Evolutionary conservation across 495 filamentous ascomycete species (phyloP).

Genomic region (Lindgomyces ingoldianus): DNA sequence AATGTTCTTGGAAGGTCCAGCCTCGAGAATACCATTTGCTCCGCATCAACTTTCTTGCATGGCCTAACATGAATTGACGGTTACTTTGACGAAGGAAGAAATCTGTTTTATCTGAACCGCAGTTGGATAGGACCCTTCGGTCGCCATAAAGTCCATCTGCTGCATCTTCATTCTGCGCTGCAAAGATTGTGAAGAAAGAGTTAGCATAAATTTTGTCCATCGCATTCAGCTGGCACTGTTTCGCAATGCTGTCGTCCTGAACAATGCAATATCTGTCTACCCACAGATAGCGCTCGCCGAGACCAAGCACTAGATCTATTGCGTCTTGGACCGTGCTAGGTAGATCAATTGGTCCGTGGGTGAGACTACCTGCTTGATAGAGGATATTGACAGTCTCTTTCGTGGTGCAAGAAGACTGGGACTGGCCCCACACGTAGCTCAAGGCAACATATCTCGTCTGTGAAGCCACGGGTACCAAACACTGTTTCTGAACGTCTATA

Average conservation of each 20-base stretch:
- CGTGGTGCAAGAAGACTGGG: not conserved
- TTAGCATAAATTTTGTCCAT: slow-evolving; percentile 16
- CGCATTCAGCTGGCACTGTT: slow-evolving; percentile 4
- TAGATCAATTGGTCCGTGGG: not conserved
- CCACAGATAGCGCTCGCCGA: slow-evolving; percentile 18
- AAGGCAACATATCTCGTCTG: slow-evolving; percentile 9
- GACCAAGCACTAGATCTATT: not conserved
- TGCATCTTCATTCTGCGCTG: slow-evolving; percentile 3
- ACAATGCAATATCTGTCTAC: slow-evolving; percentile 20
- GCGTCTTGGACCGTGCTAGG: slow-evolving; percentile 11
- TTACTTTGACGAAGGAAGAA: not conserved
- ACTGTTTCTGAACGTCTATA: not conserved
- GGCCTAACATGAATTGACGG: slow-evolving; percentile 3
- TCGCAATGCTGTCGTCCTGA: slow-evolving; percentile 7
- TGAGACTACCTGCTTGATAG: not conserved
- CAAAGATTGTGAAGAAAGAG: slow-evolving; percentile 17
- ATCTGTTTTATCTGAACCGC: not conserved
- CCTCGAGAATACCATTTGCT: slow-evolving; percentile 25
- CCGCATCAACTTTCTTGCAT: not conserved
- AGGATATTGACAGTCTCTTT: not conserved
- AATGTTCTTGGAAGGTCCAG: slow-evolving; percentile 44
- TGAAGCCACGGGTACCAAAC: not conserved
- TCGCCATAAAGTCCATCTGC: not conserved
- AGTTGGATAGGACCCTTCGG: not conserved
- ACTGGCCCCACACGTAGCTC: slow-evolving; percentile 30